phyloP scores from a whole-genome alignment of 257 asterid species.

The Rauvolfia tetraphylla region DNA sequence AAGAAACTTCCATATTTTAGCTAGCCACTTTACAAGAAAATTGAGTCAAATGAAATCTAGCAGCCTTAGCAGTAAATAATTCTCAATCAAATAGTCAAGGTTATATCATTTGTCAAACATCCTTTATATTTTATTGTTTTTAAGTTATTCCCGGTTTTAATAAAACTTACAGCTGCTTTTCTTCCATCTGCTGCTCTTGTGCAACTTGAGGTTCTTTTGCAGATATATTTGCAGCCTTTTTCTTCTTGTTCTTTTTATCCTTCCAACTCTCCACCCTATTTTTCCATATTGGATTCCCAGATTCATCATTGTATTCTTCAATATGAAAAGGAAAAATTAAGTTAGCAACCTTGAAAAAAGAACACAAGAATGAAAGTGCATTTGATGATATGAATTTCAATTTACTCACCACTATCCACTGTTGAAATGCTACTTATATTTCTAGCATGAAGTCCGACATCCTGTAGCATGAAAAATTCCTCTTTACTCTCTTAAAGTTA shows the following conservation, averaged over 20 bases:
- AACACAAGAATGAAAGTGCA: not conserved
- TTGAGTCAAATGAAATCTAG: not conserved
- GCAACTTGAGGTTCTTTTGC: conserved; percentile 57
- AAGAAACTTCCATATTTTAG: not conserved
- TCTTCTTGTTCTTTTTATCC: conserved; percentile 86
- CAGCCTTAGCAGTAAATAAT: not conserved
- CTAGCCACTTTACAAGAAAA: not conserved
- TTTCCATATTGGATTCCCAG: conserved; percentile 98
- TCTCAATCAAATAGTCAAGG: not conserved
- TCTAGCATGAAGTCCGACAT: conserved; percentile 85
- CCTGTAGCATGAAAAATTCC: conserved; percentile 41
- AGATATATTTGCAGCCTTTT: conserved; percentile 39
- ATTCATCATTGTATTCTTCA: conserved; percentile 64
- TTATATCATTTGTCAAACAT: not conserved
- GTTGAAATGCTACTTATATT: conserved; percentile 83
- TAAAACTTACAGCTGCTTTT: conserved; percentile 57
- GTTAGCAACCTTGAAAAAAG: conserved; percentile 8
- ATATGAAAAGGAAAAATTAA: conserved; percentile 17
- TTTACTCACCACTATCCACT: conserved; percentile 79
- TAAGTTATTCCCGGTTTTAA: not conserved
- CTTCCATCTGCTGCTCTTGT: conserved; percentile 75
- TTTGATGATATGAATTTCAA: not conserved
- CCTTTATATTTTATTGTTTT: not conserved
- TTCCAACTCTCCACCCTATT: conserved; percentile 97
- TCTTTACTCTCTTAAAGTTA: not conserved